phyloP scores from a whole-genome alignment of 2,329 filamentous ascomycete genomes.

The Leptosphaerulina australis region DNA sequence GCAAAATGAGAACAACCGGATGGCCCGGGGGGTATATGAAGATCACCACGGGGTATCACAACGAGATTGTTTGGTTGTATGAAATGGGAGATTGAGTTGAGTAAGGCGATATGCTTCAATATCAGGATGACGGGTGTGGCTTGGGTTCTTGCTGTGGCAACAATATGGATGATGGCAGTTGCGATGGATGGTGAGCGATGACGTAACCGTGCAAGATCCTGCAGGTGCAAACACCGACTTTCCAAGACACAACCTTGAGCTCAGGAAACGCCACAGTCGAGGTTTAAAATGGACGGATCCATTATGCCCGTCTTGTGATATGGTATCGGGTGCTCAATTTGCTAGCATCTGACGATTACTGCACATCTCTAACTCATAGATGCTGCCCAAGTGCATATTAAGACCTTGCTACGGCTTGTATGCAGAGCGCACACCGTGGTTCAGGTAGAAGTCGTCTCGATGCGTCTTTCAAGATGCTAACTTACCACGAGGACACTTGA shows the following conservation, averaged over 20 bases:
- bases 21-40: background rate
- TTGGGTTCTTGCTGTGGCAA: slow-evolving; percentile 9
- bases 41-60: background rate
- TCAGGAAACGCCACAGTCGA: too few species aligned
- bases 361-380: too few species aligned
- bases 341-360: too few species aligned
- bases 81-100: background rate
- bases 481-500: too few species aligned
- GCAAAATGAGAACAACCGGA: background rate
- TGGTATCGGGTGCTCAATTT: too few species aligned
- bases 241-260: slow-evolving; percentile 70
- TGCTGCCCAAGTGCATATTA: too few species aligned
- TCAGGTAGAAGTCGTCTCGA: too few species aligned
- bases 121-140: slow-evolving; percentile 18
- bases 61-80: background rate
- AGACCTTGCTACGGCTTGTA: too few species aligned
- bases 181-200: slow-evolving; percentile 20
- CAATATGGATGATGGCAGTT: background rate
- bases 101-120: background rate
- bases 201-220: slow-evolving; percentile 18
- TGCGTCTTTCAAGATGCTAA: too few species aligned
- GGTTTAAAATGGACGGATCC: too few species aligned
- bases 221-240: slow-evolving; percentile 1
- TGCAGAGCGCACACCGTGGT: too few species aligned
- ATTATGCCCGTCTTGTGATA: too few species aligned